These are phyloP conservation scores for Sonneratia alba DNA, from an alignment of 345 rosid species.

Conservation along the genomic window DNA sequence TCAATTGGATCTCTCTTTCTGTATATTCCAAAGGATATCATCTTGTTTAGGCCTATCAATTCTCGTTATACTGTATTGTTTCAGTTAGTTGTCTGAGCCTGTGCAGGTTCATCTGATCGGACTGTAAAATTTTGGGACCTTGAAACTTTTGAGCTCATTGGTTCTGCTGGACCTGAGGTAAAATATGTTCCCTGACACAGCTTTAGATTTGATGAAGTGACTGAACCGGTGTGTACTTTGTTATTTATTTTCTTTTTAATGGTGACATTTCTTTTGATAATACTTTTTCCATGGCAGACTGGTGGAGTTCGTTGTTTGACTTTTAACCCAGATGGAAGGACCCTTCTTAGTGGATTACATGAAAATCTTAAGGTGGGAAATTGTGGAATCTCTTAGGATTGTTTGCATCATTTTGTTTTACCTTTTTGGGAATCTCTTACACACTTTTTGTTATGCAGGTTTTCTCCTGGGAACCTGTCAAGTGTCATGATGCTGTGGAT, in stretches of 20 bases:
- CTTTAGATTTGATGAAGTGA: constrained; percentile 1
- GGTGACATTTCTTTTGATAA: neutral
- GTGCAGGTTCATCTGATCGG: constrained; percentile 87
- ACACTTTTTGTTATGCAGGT: constrained; percentile 36
- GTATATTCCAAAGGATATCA: neutral
- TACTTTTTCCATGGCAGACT: constrained; percentile 36
- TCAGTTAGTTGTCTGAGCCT: constrained; percentile 1
- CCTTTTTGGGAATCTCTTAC: constrained; percentile 5
- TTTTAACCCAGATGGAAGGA: constrained; percentile 93
- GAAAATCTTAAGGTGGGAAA: constrained; percentile 68
- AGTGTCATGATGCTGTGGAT: constrained; percentile 84
- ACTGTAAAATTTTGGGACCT: constrained; percentile 99
- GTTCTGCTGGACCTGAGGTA: constrained; percentile 97
- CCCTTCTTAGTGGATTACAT: constrained; percentile 87
- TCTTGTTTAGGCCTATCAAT: neutral
- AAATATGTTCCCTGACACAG: constrained; percentile 1
- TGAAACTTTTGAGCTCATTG: constrained; percentile 92
- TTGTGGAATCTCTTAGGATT: neutral
- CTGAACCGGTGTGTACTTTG: neutral
- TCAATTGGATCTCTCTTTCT: neutral
- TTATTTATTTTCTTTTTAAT: neutral
- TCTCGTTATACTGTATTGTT: neutral
- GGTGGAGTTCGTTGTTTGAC: constrained; percentile 86
- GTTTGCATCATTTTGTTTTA: constrained; percentile 12
- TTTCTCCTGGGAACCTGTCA: constrained; percentile 94